phyloP scores from a whole-genome alignment of 352 stramenopile species.

The Phytopythium delawarense region DNA sequence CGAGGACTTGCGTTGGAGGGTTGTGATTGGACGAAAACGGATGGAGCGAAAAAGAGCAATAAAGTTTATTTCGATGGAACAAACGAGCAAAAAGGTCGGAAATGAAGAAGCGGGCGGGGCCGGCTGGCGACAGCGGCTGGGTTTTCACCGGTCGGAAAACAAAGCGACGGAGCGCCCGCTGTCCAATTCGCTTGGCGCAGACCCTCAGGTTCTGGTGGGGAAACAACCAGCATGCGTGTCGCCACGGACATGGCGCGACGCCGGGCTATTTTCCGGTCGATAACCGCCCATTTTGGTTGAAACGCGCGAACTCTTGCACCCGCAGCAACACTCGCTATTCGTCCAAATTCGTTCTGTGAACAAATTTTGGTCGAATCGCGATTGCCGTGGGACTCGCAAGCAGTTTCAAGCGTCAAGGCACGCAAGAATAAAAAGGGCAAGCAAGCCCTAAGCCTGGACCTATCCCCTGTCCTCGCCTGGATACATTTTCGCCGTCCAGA shows the following conservation, averaged over 20 bases:
- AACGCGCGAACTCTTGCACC: background rate
- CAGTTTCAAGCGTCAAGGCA: conserved; percentile 2
- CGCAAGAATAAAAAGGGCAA: conserved; percentile 1
- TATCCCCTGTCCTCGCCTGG: background rate
- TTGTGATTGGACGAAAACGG: background rate
- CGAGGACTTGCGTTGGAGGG: background rate
- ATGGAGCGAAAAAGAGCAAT: background rate
- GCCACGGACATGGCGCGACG: background rate
- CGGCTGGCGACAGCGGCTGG: background rate
- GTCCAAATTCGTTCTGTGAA: too few species aligned
- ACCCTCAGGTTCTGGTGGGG: background rate
- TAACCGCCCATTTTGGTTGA: background rate
- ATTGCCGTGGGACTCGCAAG: background rate
- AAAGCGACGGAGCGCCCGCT: background rate
- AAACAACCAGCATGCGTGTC: too few species aligned
- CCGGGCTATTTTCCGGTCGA: background rate
- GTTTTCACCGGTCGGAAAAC: background rate
- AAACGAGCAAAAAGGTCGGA: background rate
- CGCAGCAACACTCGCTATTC: too few species aligned
- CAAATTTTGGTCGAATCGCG: conserved; percentile 1
- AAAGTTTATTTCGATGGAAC: background rate
- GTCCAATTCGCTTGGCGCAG: background rate
- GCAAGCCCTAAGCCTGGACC: background rate
- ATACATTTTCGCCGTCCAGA: background rate
- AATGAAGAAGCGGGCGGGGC: background rate